A percentile compares a stretch with the other conserved stretches of the same genome.
Evolutionary conservation across 2,329 filamentous ascomycete species (phyloP).

Genomic region (Penicillium fuscoglaucum): DNA sequence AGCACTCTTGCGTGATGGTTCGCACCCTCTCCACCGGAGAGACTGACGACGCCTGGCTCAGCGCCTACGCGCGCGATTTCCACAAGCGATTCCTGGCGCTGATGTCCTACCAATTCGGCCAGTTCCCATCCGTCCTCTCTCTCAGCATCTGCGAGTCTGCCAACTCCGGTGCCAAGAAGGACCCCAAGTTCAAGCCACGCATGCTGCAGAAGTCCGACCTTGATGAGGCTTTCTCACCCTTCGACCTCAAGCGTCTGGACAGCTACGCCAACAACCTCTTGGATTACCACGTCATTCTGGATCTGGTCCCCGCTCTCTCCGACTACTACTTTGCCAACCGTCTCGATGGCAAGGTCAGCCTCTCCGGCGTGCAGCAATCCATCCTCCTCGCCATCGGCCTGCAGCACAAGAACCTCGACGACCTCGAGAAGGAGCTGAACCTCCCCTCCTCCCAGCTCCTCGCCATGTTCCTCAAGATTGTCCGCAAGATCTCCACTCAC

Average conservation of each 20-base stretch:
- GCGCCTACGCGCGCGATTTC: constrained; percentile 89
- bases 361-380: constrained; percentile 80
- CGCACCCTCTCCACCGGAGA: constrained; percentile 63
- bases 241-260: constrained; percentile 91
- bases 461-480: constrained; percentile 96
- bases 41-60: constrained; percentile 78
- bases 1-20: constrained; percentile 98
- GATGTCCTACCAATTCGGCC: constrained; percentile 87
- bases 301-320: constrained; percentile 82
- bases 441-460: constrained; percentile 76
- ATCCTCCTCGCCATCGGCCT: constrained; percentile 88
- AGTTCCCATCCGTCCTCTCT: constrained; percentile 74
- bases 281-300: constrained; percentile 95
- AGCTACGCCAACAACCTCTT: constrained; percentile 96
- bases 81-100: constrained; percentile 89
- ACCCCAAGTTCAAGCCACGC: constrained; percentile 54
- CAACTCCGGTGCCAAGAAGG: constrained; percentile 67
- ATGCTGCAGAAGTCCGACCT: constrained; percentile 72
- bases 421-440: constrained; percentile 73
- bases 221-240: constrained; percentile 77
- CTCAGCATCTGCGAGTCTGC: constrained; percentile 88
- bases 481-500: constrained; percentile 79
- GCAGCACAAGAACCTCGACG: constrained; percentile 83
- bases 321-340: constrained; percentile 81
- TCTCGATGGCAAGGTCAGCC: constrained; percentile 64